These are phyloP conservation scores for Chaetomium olivaceum DNA, from an alignment of 2,329 filamentous ascomycete genomes.

Conservation along the genomic window DNA sequence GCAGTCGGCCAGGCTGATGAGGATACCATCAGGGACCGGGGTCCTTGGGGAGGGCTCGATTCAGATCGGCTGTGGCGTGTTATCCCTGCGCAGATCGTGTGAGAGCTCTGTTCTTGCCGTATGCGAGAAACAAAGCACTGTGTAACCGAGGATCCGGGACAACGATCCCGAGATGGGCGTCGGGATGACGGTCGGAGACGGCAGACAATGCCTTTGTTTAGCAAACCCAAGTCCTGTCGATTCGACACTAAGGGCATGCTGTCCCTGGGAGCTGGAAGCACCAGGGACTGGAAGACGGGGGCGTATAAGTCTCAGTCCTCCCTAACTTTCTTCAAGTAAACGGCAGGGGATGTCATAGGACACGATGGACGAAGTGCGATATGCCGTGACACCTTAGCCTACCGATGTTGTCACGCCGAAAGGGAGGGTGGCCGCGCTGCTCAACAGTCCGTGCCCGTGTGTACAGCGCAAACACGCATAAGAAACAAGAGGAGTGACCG, in stretches of 20 bases:
- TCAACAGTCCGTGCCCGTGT: conserved; percentile 12
- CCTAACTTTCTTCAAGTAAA: not conserved
- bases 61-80: conserved; percentile 29
- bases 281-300: not conserved
- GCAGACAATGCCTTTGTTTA: conserved; percentile 1
- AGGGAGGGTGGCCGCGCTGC: conserved; percentile 18
- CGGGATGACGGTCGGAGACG: not conserved
- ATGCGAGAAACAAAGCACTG: conserved; percentile 22
- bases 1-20: conserved; percentile 4
- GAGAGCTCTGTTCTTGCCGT: conserved; percentile 15
- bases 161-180: conserved; percentile 23
- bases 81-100: conserved; percentile 29
- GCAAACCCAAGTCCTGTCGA: not conserved
- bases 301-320: conserved; percentile 21
- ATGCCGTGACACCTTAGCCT: conserved; percentile 22
- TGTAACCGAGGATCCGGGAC: conserved; percentile 29
- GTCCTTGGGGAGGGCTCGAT: conserved; percentile 21
- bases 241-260: conserved; percentile 1
- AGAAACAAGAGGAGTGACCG: conserved; percentile 10
- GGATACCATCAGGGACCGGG: conserved; percentile 21
- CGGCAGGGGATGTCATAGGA: conserved; percentile 6
- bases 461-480: conserved; percentile 7
- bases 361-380: not conserved
- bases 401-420: conserved; percentile 9
- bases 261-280: not conserved